These are phyloP conservation scores for Colletotrichum somersetense DNA, from an alignment of 2,329 filamentous ascomycete species.

Conservation along the genomic window DNA sequence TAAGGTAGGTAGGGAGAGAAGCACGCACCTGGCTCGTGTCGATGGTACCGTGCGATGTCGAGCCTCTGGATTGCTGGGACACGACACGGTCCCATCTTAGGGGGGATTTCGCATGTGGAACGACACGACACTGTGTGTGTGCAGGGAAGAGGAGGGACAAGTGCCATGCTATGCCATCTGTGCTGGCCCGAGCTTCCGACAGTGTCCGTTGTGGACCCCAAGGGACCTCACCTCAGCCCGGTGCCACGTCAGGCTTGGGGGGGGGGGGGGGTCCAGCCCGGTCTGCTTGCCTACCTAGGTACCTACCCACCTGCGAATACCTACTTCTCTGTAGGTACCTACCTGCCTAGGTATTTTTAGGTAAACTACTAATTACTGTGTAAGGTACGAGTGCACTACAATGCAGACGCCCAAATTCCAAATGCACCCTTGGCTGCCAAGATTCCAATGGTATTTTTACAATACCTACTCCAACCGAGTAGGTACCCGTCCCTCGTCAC, in stretches of 20 bases:
- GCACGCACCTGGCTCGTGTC: conserved; percentile 2
- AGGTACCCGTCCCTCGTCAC: background rate
- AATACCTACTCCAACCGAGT: no score
- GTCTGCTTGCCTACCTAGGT: background rate
- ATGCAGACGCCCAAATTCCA: background rate
- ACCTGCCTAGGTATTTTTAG: background rate
- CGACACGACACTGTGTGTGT: conserved; percentile 13
- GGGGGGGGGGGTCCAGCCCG: conserved; percentile 13
- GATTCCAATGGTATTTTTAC: no score
- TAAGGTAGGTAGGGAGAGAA: background rate
- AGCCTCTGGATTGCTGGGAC: background rate
- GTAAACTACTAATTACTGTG: background rate
- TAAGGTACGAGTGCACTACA: background rate
- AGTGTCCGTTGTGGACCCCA: conserved; percentile 35
- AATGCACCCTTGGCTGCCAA: background rate
- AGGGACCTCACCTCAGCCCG: conserved; percentile 40
- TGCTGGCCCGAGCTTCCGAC: conserved; percentile 30
- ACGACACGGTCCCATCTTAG: background rate
- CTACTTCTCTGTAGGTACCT: no score
- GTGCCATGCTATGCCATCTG: no score
- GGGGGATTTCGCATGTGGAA: no score
- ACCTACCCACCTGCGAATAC: background rate
- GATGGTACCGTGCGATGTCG: conserved; percentile 6
- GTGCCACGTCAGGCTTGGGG: conserved; percentile 42
- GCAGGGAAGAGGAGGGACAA: background rate